These are phyloP conservation scores for Amniculicola lignicola DNA, from an alignment of 495 filamentous ascomycete genomes.

Conservation along the genomic window DNA sequence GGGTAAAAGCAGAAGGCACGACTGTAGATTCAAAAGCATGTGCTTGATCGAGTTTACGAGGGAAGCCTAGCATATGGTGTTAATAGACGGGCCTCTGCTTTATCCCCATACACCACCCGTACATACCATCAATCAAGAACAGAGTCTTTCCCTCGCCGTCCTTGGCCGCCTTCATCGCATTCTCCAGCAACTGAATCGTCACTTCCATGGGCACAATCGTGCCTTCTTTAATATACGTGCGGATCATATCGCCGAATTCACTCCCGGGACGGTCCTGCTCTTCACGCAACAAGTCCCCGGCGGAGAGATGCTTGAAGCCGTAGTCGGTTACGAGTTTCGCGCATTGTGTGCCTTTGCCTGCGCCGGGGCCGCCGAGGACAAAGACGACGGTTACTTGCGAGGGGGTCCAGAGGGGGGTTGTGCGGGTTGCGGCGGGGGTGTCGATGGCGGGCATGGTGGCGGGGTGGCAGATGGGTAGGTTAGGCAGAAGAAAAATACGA, in stretches of 20 bases:
- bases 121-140: slow-evolving; percentile 77
- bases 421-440: slow-evolving; percentile 49
- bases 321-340: slow-evolving; percentile 83
- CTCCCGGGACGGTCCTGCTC: slow-evolving; percentile 83
- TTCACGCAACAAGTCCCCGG: slow-evolving; percentile 88
- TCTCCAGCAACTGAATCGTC: slow-evolving; percentile 88
- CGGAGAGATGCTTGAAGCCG: slow-evolving; percentile 86
- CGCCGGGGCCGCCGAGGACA: slow-evolving; percentile 75
- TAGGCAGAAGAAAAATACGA: no score
- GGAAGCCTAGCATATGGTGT: slow-evolving; percentile 61
- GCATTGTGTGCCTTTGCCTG: slow-evolving; percentile 85
- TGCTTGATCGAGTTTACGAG: slow-evolving; percentile 95
- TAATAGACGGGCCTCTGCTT: neutral
- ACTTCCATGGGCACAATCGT: slow-evolving; percentile 98
- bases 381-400: slow-evolving; percentile 81
- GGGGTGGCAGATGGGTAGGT: slow-evolving; percentile 13
- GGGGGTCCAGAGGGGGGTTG: slow-evolving; percentile 74
- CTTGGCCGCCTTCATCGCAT: slow-evolving; percentile 74
- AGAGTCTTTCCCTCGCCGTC: slow-evolving; percentile 39
- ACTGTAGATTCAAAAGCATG: slow-evolving; percentile 87
- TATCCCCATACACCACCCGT: no score
- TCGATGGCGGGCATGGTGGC: slow-evolving; percentile 46
- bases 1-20: slow-evolving; percentile 72
- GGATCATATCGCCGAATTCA: slow-evolving; percentile 88
- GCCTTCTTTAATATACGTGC: slow-evolving; percentile 83